Evolutionary conservation across 208 protist species (phyloP).

Genomic region (Acanthamoeba lenticulata): DNA sequence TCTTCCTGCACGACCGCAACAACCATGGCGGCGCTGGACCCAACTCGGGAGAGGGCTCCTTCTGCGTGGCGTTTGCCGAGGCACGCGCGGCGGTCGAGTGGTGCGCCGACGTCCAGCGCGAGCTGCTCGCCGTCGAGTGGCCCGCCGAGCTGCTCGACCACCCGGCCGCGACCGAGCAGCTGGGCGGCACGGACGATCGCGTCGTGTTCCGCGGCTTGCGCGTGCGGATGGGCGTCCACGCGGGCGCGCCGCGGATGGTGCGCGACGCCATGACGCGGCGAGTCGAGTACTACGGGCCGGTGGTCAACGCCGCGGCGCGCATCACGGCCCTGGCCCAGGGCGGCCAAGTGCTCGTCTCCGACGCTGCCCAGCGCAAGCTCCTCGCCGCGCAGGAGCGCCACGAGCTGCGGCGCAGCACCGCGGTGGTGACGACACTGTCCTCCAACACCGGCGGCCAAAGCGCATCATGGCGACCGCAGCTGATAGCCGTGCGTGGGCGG

Average conservation of each 20-base stretch:
- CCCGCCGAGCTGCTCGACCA: slow-evolving; percentile 44
- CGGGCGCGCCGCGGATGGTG: not conserved
- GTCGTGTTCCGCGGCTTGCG: not conserved
- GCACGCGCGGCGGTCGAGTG: not conserved
- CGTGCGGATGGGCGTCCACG: slow-evolving; percentile 49
- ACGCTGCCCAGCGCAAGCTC: not conserved
- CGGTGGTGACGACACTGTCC: too few relatives aligned
- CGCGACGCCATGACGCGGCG: slow-evolving; percentile 29
- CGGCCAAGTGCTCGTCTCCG: slow-evolving; percentile 46
- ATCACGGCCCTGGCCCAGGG: slow-evolving; percentile 26
- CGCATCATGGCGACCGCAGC: too few relatives aligned
- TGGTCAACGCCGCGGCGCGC: slow-evolving; percentile 21
- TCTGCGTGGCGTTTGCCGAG: slow-evolving; percentile 26
- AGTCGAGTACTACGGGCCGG: slow-evolving; percentile 43
- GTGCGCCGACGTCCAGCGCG: not conserved
- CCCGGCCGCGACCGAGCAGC: slow-evolving; percentile 29
- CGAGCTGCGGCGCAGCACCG: too few relatives aligned
- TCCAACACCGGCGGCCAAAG: not conserved
- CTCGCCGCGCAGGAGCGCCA: too few relatives aligned
- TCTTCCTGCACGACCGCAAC: slow-evolving; percentile 19
- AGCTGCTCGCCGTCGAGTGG: slow-evolving; percentile 12
- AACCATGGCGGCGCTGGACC: too few relatives aligned
- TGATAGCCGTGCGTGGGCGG: not conserved
- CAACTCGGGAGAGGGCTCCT: slow-evolving; percentile 62
- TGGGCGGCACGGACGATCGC: slow-evolving; percentile 52